These are phyloP conservation scores for Saturnispora zaruensis DNA, from an alignment of 805 yeast genomes.

Conservation along the genomic window DNA sequence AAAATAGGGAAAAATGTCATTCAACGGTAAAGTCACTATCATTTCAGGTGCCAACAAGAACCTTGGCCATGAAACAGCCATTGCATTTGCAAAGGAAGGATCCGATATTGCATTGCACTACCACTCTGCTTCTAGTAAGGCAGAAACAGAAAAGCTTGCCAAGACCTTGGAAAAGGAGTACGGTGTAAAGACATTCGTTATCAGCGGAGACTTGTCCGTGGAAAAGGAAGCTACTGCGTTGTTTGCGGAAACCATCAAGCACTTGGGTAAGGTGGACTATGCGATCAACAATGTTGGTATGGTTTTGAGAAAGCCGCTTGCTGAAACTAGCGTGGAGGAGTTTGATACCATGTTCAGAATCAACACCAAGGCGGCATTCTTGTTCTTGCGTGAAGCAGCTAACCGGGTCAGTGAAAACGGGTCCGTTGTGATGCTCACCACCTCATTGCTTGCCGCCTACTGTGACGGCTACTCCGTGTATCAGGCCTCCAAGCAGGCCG, in stretches of 20 bases:
- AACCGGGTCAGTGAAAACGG: conserved; percentile 44
- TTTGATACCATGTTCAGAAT: conserved; percentile 44
- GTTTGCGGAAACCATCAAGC: conserved; percentile 36
- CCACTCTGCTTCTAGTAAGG: conserved; percentile 37
- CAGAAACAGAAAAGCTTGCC: conserved; percentile 31
- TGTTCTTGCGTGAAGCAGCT: conserved; percentile 51
- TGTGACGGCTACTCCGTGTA: conserved; percentile 43
- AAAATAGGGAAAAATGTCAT: conserved; percentile 9
- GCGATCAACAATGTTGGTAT: conserved; percentile 64
- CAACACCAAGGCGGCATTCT: conserved; percentile 54
- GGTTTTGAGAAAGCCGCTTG: conserved; percentile 54
- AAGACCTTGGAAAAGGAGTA: conserved; percentile 29
- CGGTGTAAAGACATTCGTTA: conserved; percentile 35
- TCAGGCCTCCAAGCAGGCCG: conserved; percentile 52
- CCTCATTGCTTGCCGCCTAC: conserved; percentile 60
- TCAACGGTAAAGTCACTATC: conserved; percentile 13
- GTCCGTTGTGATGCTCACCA: conserved; percentile 46
- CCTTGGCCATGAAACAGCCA: conserved; percentile 19
- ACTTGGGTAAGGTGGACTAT: conserved; percentile 46
- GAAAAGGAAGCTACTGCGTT: conserved; percentile 37
- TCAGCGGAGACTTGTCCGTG: conserved; percentile 35
- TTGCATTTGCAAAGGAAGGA: conserved; percentile 49
- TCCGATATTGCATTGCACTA: conserved; percentile 46
- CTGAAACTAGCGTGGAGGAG: conserved; percentile 45
- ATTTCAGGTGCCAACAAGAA: conserved; percentile 20